Base-by-base conservation (phyloP, 1,284 basidiomycete species). In the Cryptococcus jaspeensis region DNA sequence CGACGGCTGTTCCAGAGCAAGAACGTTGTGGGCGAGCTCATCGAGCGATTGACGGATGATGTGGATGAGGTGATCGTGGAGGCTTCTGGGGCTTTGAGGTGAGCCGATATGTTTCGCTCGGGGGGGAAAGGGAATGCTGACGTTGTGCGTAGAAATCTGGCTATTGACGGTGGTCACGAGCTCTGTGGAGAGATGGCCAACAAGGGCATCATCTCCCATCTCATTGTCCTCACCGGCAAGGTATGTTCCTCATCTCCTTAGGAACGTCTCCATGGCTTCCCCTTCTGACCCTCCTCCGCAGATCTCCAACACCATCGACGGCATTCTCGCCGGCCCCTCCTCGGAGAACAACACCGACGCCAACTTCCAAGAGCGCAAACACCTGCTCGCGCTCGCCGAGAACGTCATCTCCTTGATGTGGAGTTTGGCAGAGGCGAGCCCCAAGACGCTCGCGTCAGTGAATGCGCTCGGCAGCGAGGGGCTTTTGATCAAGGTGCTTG, bases 111-210 rank as follows among this genome's bases (percentile, higher is more conserved):
- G 38, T 38, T 46, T 13, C 32, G 18, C 4, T 18, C 35, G 2
- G n/a, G 12, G 41, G 39, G 37, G 32, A 28, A 39, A 48, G 7
- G 43, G 28, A 41, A 35, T 12, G 25, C 52, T 40, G 39, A 37
- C 20, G 16, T 55, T 38, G 59, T 51, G n/a, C n/a, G 36, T 38
- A 93, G 92, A 63, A 97, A 96, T 78, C 78, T 96, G 23, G 93
- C 91, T 66, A 88, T 97, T 68, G 92, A 96, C 71, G 92, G 90
- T 22, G 92, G 92, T 42, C 89, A 89, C 68, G 91, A 95, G 68
- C 89, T 95, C 42, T 93, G 92, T 67, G 89, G 88, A 3, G 91
- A 96, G 76, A 95, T 97, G 90, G 94, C 88, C 78, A 96, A 97
- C 78, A 96, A 96, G 80, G 89, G 89, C 63, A 86, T 96, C 52